Evolutionary conservation across 345 rosid species (phyloP), one percentile per base, ranked within the genome.

Genomic region (Pugionium cornutum): DNA sequence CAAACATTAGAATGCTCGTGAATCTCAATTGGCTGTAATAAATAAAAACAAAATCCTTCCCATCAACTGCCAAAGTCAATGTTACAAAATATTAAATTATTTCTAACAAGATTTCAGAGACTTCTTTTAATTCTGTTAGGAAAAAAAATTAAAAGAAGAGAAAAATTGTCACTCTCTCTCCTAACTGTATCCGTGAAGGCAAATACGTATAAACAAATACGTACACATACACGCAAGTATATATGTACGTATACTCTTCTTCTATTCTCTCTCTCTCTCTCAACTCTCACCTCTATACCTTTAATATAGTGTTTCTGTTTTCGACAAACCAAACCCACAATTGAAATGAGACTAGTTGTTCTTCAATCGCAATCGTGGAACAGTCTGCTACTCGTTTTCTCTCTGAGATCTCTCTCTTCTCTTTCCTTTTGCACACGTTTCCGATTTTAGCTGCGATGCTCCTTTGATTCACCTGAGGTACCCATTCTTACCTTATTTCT

Each of bases 141-240:
- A 8, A 10, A 29, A 7, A 4, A 25, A 9, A 9, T 39, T 7
- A 6, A 0, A 44, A 40, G 32, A 58, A 42, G 48, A 26, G 7
- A 34, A 53, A 33, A 51, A 35, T 66, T 35, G 61, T 53, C 76
- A 8, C 65, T 65, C 67, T 65, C 71, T 73, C 67, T 67, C 77
- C 36, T 61, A 66, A 66, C 77, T 60, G 77, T 73, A 67, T 67
- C 77, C 77, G 68, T 67, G 77, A 72, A 51, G 54, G 76, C 66
- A 51, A 61, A 72, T 58, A 65, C 76, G 76, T 72, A 72, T 51
- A 65, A 53, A 67, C 10, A 36, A 33, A 59, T 73, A 66, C 71
- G 25, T 72, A 57, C 53, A 57, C 6, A 72, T 2, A 37, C 1
- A 30, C 18, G 18, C 35, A 65, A n/a, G 6, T 8, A 50, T 30